Base-by-base conservation (phyloP, 305 asterid genomes). In the Caryopteris hybrid region DNA sequence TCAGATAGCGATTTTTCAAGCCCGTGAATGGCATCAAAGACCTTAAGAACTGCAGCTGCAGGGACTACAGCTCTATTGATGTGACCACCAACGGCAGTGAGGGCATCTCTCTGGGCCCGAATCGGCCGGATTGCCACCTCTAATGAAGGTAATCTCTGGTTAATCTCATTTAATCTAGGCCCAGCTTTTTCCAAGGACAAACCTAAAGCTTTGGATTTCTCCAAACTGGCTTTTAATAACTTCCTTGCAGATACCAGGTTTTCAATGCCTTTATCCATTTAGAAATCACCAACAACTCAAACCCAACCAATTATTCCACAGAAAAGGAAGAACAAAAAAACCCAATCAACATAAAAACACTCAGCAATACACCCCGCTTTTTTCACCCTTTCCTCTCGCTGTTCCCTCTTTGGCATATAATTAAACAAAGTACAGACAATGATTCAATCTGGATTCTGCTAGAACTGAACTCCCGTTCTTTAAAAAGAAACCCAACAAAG, bases 41-140 rank as follows among this genome's bases (percentile, higher is more conserved):
- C 98, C 86, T 92, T 92, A n/a, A 92, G 96, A 68, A 92, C 98
- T 0, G 98, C 88, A 43, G 98, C 82, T 23, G 97, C 97, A 11
- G 98, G 97, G 42, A 92, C 97, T 66, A 92, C 88, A 3, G 97
- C 98, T 47, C 95, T 76, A 67, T 88, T 85, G 23, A 92, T 92
- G 75, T 92, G 97, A 45, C 96, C 96, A 8, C 92, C 91, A 55
- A 85, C 96, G 8, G 91, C 83, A 60, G 68, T 43, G 27, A 94
- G 91, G 59, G 88, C 92, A 17, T 87, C 97, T 4, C 45, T 64
- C 6, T 80, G 85, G 41, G 97, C 96, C 52, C 86, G 82, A 39
- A 94, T 91, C 0, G 97, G 96, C 33, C 96, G 77, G 67, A 91
- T 83, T 0, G 93, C 87, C 6, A 88, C 88, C 66, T 87, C 97